Base-by-base conservation (phyloP, 1,139 yeast genomes). In the Pichia terricola region DNA sequence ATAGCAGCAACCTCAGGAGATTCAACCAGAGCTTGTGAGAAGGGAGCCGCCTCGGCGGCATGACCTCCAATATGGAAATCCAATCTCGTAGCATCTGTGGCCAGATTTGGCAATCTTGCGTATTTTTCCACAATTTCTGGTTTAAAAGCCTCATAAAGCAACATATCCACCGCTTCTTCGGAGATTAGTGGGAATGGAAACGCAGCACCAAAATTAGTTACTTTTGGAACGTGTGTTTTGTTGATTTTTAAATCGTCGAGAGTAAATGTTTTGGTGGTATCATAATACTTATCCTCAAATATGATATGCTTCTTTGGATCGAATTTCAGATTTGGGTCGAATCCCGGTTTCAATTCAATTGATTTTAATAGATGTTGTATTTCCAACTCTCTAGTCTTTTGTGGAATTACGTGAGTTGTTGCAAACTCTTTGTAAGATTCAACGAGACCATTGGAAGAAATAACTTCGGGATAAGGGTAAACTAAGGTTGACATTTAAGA, bases 221-320 rank as follows among this genome's bases (percentile, higher is more conserved):
- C 54, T 3, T 60, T 55, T 6, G 56, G 55, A 2, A 56, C 55
- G 40, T 63, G 64, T 3, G 66, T 64, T 45, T 60, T 62, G 4
- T 42, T 48, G 40, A 65, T 64, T 4, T 55, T 54, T 2, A 48
- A 26, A 10, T 48, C 51, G 6, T 40, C 69, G 69, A 75, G 65
- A 4, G 79, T 71, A 37, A 71, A 54, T 53, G 73, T 64, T 48
- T 69, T 63, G 11, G 75, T 70, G 22, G 57, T 55, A 9, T 55
- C 48, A 5, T 61, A 64, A 38, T 61, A 64, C 10, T 60, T 62
- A 31, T 66, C 62, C 38, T 66, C 64, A 53, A 64, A 72, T 28
- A 62, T 57, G 40, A 75, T 60, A 54, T 75, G 80, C 41, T 58
- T 62, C 16, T 53, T 50, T 2, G 79, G 77, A 41, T 70, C 74